A percentile compares a stretch with the other conserved stretches of the same genome.
Evolutionary conservation across 1,139 yeast genomes (phyloP).

Genomic region (Pichia kudriavzevii): DNA sequence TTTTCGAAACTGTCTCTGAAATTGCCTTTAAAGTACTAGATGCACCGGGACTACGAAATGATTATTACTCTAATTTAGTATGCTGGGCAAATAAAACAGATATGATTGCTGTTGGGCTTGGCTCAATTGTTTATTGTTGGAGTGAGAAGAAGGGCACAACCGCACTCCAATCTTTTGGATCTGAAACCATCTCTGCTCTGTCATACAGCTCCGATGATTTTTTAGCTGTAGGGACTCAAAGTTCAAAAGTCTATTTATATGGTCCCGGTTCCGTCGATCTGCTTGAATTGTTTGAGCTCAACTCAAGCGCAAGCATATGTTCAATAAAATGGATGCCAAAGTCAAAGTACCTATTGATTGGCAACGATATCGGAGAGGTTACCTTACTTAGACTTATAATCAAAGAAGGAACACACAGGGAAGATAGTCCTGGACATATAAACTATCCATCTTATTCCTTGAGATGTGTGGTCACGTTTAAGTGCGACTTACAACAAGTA

Average conservation of each 20-base stretch:
- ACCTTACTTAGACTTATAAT: conserved; percentile 28
- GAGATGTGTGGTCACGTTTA: conserved; percentile 29
- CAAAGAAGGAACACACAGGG: conserved; percentile 7
- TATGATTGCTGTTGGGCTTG: conserved; percentile 64
- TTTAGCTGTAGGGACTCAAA: conserved; percentile 53
- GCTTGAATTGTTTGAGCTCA: conserved; percentile 18
- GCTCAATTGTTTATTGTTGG: conserved; percentile 60
- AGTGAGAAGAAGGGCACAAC: conserved; percentile 42
- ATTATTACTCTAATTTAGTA: conserved; percentile 70
- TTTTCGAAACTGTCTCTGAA: conserved; percentile 16
- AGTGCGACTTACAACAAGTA: conserved; percentile 56
- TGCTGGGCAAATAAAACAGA: conserved; percentile 59
- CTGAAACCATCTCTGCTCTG: conserved; percentile 49
- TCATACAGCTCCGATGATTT: conserved; percentile 43
- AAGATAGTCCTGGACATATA: not conserved
- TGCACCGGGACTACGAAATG: conserved; percentile 72
- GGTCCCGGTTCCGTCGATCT: conserved; percentile 22
- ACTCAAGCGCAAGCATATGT: conserved; percentile 39
- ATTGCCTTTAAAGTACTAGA: conserved; percentile 49
- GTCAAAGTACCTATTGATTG: conserved; percentile 43
- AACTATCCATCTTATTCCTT: conserved; percentile 14
- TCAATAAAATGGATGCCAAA: conserved; percentile 58
- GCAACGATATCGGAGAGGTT: conserved; percentile 65
- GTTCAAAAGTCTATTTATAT: conserved; percentile 41
- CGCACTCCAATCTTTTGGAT: conserved; percentile 30